A percentile compares a stretch with the other conserved stretches of the same genome.
phyloP scores from a whole-genome alignment of 2,329 filamentous ascomycete species.

The Hypoxylon sp. region DNA sequence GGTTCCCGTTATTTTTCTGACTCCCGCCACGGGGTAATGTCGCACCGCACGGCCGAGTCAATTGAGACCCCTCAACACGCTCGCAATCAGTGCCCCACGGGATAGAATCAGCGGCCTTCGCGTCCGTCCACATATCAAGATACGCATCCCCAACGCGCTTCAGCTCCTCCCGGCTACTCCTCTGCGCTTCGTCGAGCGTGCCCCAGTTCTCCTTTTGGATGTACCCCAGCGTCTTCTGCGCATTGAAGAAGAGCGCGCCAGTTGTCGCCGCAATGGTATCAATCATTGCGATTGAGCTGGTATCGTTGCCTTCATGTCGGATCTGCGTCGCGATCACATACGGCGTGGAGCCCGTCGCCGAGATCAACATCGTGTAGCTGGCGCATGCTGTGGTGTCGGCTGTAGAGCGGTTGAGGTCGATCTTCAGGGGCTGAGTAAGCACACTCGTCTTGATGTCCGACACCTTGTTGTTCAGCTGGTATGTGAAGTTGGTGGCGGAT shows the following conservation, averaged over 20 bases:
- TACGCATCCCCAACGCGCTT: slow-evolving; percentile 56
- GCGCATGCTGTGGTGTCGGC: slow-evolving; percentile 51
- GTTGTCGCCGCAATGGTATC: slow-evolving; percentile 57
- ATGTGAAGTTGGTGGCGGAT: slow-evolving; percentile 50
- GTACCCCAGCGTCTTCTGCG: slow-evolving; percentile 53
- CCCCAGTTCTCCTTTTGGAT: slow-evolving; percentile 55
- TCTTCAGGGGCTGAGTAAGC: slow-evolving; percentile 47
- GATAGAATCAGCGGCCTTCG: slow-evolving; percentile 54
- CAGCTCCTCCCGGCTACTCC: slow-evolving; percentile 52
- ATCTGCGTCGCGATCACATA: slow-evolving; percentile 57
- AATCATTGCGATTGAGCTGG: slow-evolving; percentile 51
- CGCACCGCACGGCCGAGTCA: slow-evolving; percentile 54
- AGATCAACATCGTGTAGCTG: slow-evolving; percentile 57
- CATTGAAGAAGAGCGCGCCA: slow-evolving; percentile 57
- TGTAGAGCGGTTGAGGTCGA: slow-evolving; percentile 51
- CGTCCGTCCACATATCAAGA: slow-evolving; percentile 58
- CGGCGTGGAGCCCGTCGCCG: slow-evolving; percentile 51
- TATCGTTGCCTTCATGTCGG: slow-evolving; percentile 50
- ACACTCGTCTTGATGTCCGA: slow-evolving; percentile 47
- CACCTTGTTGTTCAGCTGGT: slow-evolving; percentile 51
- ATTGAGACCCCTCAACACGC: slow-evolving; percentile 55
- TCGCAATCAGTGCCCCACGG: slow-evolving; percentile 57
- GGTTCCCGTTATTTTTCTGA: slow-evolving; percentile 51
- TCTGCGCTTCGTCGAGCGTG: slow-evolving; percentile 46
- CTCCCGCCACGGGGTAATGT: slow-evolving; percentile 53